Percentiles rank a stretch among this genome's conserved stretches.
Conservation (phyloP, 805 yeast species). For the Saccharomycopsis sp. region DNA sequence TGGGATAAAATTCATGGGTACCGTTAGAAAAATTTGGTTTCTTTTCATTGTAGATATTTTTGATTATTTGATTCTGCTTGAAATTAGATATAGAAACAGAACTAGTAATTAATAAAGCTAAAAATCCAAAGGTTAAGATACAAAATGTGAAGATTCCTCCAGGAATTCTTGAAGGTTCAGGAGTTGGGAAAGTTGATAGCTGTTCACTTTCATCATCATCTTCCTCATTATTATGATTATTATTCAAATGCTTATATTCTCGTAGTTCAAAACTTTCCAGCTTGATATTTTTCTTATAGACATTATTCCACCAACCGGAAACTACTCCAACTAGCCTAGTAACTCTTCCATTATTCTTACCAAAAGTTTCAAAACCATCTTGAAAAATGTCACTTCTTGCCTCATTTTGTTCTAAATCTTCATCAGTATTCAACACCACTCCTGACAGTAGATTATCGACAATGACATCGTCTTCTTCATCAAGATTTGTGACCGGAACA, state of each 20-base stretch:
- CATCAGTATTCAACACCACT: no score
- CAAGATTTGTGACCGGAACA: conserved; percentile 42
- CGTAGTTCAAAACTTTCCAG: not conserved
- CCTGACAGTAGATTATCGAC: conserved; percentile 4
- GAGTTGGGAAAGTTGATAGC: no score
- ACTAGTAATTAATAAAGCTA: conserved; percentile 3
- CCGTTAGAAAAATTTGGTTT: conserved; percentile 39
- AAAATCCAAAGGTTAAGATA: not conserved
- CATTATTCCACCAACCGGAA: not conserved
- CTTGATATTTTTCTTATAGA: not conserved
- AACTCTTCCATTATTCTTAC: conserved; percentile 18
- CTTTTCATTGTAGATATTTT: not conserved
- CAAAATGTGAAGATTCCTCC: not conserved
- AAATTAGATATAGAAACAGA: conserved; percentile 12
- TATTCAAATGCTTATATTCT: conserved; percentile 1
- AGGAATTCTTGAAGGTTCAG: no score
- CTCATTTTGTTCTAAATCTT: no score
- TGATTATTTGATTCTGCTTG: conserved; percentile 3
- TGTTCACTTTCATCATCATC: not conserved
- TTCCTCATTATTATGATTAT: not conserved
- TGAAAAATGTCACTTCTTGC: no score
- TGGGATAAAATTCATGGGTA: conserved; percentile 60
- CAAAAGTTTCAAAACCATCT: conserved; percentile 1
- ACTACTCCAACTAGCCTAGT: conserved; percentile 13
- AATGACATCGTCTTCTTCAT: conserved; percentile 32